phyloP scores from a whole-genome alignment of 2,329 filamentous ascomycete genomes.

The Aspergillus tubingensis region DNA sequence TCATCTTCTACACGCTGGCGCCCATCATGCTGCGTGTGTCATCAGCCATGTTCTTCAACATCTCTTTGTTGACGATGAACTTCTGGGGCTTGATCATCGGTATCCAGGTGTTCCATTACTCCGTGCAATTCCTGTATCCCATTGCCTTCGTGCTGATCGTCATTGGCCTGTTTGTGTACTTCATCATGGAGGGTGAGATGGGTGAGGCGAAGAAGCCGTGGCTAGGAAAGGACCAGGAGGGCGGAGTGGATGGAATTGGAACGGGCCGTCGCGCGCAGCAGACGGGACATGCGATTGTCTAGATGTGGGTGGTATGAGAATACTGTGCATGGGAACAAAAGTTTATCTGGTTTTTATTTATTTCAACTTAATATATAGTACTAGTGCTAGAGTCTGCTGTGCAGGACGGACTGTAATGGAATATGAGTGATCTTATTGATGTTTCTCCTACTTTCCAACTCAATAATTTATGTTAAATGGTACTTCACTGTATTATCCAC shows the following conservation, averaged over 20 bases:
- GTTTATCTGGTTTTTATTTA: not conserved
- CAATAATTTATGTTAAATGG: too few species aligned
- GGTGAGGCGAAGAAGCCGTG: conserved; percentile 93
- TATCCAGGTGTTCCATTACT: conserved; percentile 75
- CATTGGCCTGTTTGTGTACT: conserved; percentile 80
- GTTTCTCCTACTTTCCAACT: too few species aligned
- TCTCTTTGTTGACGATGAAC: conserved; percentile 86
- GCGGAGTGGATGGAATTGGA: conserved; percentile 57
- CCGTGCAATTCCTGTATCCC: conserved; percentile 86
- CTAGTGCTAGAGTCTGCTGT: not conserved
- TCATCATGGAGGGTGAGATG: conserved; percentile 75
- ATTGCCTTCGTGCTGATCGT: conserved; percentile 96
- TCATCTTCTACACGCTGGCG: conserved; percentile 82
- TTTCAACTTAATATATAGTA: not conserved
- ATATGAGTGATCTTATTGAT: not conserved
- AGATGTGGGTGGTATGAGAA: not conserved
- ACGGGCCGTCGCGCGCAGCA: conserved; percentile 10
- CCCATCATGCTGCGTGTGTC: conserved; percentile 86
- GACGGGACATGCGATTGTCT: conserved; percentile 9
- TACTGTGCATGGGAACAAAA: conserved; percentile 2
- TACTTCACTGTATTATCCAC: too few species aligned
- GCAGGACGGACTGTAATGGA: not conserved
- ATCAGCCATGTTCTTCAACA: conserved; percentile 94
- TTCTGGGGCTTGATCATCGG: conserved; percentile 97
- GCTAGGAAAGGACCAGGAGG: conserved; percentile 82